Conservation (phyloP, 2,329 filamentous ascomycete species). For the Xylaria hypoxylon region DNA sequence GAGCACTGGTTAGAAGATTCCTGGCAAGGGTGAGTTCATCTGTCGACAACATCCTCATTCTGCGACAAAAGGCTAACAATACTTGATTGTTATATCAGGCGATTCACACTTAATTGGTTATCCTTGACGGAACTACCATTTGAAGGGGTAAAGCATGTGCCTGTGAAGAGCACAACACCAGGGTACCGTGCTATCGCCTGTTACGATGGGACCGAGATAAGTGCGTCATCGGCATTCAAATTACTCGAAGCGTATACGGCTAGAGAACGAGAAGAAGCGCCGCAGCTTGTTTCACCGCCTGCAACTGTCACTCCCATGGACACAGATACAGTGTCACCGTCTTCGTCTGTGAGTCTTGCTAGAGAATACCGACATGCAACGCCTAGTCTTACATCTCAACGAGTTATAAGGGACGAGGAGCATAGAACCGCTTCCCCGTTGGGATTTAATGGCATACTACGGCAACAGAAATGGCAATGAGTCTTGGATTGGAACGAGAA, state of each 20-base stretch:
- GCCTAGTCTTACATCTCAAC: background rate
- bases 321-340: background rate
- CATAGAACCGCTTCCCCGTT: background rate
- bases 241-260: slow-evolving; percentile 19
- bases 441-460: slow-evolving; percentile 7
- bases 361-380: background rate
- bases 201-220: slow-evolving; percentile 24
- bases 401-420: background rate
- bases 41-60: background rate
- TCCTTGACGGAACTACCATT: slow-evolving; percentile 16
- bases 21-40: slow-evolving; percentile 13
- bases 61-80: background rate
- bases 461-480: background rate
- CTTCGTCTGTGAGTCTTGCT: background rate
- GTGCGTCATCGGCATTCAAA: slow-evolving; percentile 23
- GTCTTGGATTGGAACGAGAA: background rate
- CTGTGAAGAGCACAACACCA: slow-evolving; percentile 19
- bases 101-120: slow-evolving; percentile 22
- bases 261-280: slow-evolving; percentile 12
- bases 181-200: slow-evolving; percentile 28
- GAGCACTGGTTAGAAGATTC: slow-evolving; percentile 24
- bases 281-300: slow-evolving; percentile 8
- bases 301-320: slow-evolving; percentile 2
- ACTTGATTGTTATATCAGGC: background rate
- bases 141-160: slow-evolving; percentile 20